phyloP scores from a whole-genome alignment of 1,139 yeast species.

The Trichomonascaceae sp. region DNA sequence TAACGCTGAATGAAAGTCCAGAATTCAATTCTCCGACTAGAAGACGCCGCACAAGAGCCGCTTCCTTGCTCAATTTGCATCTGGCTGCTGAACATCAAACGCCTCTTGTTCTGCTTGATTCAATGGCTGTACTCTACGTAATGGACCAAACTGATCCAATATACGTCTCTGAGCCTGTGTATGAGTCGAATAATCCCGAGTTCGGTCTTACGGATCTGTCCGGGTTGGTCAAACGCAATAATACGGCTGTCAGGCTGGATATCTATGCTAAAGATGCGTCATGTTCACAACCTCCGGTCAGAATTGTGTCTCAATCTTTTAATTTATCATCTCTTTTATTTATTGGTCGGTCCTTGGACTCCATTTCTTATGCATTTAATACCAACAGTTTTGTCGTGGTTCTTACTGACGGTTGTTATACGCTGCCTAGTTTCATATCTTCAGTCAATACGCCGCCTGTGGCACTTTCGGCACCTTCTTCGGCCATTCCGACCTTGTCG shows the following conservation, averaged over 20 bases:
- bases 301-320: slow-evolving; percentile 12
- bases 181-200: slow-evolving; percentile 32
- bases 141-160: slow-evolving; percentile 32
- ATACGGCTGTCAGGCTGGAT: slow-evolving; percentile 11
- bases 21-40: background rate
- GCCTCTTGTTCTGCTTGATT: slow-evolving; percentile 25
- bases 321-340: slow-evolving; percentile 19
- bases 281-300: background rate
- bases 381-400: slow-evolving; percentile 34
- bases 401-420: slow-evolving; percentile 39
- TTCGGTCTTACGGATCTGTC: slow-evolving; percentile 31
- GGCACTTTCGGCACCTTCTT: slow-evolving; percentile 11
- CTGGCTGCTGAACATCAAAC: slow-evolving; percentile 16
- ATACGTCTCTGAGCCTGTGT: slow-evolving; percentile 38
- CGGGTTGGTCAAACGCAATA: slow-evolving; percentile 14
- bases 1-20: background rate
- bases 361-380: slow-evolving; percentile 17
- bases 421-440: background rate
- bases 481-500: slow-evolving; percentile 24
- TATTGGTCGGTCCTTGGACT: slow-evolving; percentile 22
- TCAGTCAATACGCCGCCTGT: background rate
- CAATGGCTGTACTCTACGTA: slow-evolving; percentile 36
- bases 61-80: background rate
- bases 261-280: slow-evolving; percentile 16
- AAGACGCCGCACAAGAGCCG: background rate